Evolutionary conservation across 2,329 filamentous ascomycete species (phyloP).

Genomic region (Arthroderma sp.): DNA sequence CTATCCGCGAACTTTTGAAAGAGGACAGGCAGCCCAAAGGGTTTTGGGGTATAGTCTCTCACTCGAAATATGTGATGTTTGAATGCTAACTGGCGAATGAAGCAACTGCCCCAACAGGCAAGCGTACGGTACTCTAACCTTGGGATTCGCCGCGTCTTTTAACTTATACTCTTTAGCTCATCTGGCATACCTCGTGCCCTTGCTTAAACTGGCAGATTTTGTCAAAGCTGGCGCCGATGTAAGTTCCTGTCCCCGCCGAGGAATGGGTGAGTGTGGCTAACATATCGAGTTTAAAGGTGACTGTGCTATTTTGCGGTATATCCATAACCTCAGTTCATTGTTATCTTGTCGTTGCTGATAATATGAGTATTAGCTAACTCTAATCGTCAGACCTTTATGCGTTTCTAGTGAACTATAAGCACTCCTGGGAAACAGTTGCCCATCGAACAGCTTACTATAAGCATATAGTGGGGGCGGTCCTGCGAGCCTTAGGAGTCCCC

Average conservation of each 20-base stretch:
- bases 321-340: not conserved
- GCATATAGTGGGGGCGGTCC: not conserved
- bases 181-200: not conserved
- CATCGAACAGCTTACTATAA: not conserved
- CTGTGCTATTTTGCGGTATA: not conserved
- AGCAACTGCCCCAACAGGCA: too few relatives aligned
- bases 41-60: not conserved
- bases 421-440: not conserved
- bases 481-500: not conserved
- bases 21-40: not conserved
- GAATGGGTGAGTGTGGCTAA: too few relatives aligned
- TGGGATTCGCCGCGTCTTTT: not conserved
- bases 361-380: not conserved
- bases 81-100: too few relatives aligned
- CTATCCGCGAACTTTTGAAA: not conserved
- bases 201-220: slow-evolving; percentile 1
- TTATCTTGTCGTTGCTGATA: not conserved
- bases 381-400: not conserved
- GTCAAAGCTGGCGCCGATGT: not conserved
- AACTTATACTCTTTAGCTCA: not conserved
- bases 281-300: too few relatives aligned
- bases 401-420: not conserved
- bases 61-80: too few relatives aligned
- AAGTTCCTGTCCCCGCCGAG: not conserved
- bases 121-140: too few relatives aligned